A percentile compares a stretch with the other conserved stretches of the same genome.
These are phyloP conservation scores for Leptomonas seymouri DNA, from an alignment of 208 protist genomes.

Conservation along the genomic window DNA sequence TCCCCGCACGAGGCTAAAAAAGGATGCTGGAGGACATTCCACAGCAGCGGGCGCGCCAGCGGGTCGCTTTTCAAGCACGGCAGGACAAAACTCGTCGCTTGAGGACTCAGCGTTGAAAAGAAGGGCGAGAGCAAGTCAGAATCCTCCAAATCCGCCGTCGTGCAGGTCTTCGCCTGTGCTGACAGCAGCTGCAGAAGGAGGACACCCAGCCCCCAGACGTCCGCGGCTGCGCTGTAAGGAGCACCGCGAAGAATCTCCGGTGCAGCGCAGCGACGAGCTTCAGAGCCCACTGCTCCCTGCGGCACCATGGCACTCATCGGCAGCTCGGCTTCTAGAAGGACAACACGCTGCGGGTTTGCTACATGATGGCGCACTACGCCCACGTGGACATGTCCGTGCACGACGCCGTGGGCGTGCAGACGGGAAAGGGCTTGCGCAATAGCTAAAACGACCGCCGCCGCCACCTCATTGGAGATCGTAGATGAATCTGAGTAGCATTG, in stretches of 20 bases:
- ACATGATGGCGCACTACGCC: constrained; percentile 32
- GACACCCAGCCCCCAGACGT: constrained; percentile 80
- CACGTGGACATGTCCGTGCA: constrained; percentile 60
- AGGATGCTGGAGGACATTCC: constrained; percentile 60
- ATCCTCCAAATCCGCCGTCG: constrained; percentile 67
- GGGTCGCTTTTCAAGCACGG: constrained; percentile 71
- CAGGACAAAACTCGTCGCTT: constrained; percentile 55
- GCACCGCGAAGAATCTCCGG: constrained; percentile 66
- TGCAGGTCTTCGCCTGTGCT: constrained; percentile 31
- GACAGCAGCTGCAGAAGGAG: constrained; percentile 66
- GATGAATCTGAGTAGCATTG: background rate
- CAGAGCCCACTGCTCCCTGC: constrained; percentile 28
- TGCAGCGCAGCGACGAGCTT: constrained; percentile 46
- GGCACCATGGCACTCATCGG: constrained; percentile 70
- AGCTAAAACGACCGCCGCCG: constrained; percentile 33
- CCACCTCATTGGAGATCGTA: constrained; percentile 44
- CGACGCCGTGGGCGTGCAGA: constrained; percentile 53
- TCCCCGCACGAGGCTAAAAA: constrained; percentile 30
- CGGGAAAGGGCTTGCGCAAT: constrained; percentile 37
- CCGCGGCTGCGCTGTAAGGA: constrained; percentile 53
- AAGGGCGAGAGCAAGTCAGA: constrained; percentile 70
- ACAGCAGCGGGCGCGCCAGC: constrained; percentile 45
- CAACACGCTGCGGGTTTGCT: constrained; percentile 7
- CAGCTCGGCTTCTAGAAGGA: constrained; percentile 57
- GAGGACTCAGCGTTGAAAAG: constrained; percentile 40